These are phyloP conservation scores for Trichoderma endophyticum DNA, from an alignment of 2,329 filamentous ascomycete species.

Conservation along the genomic window DNA sequence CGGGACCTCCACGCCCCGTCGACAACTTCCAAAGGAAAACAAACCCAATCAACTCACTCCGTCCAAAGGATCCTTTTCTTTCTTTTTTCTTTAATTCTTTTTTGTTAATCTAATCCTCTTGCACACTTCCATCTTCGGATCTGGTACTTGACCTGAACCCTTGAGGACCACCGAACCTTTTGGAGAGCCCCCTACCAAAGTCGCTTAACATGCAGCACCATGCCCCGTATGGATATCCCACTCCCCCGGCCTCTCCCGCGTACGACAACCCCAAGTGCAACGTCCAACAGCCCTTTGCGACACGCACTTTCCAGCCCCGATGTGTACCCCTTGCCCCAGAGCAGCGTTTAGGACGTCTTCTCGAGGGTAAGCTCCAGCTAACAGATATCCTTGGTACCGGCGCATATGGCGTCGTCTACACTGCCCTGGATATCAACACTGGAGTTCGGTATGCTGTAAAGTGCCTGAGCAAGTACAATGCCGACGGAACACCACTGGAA, in stretches of 20 bases:
- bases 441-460: slow-evolving; percentile 89
- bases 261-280: slow-evolving; percentile 49
- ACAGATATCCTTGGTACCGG: slow-evolving; percentile 85
- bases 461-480: slow-evolving; percentile 87
- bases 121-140: background rate
- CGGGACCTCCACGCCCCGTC: background rate
- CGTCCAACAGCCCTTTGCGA: slow-evolving; percentile 35
- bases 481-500: slow-evolving; percentile 69
- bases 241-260: slow-evolving; percentile 55
- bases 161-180: slow-evolving; percentile 1
- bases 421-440: slow-evolving; percentile 78
- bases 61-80: background rate
- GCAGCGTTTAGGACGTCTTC: slow-evolving; percentile 78
- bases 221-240: slow-evolving; percentile 54
- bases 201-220: slow-evolving; percentile 57
- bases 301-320: slow-evolving; percentile 42
- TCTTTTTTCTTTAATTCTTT: background rate
- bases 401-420: slow-evolving; percentile 95
- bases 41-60: background rate
- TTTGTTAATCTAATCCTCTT: background rate
- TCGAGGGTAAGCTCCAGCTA: slow-evolving; percentile 80
- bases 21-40: background rate
- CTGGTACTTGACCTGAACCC: slow-evolving; percentile 8
- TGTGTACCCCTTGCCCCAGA: slow-evolving; percentile 66
- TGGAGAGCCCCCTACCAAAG: slow-evolving; percentile 9